Evolutionary conservation across 164 flowering plant species (phyloP).

Genomic region (Annona cherimola): DNA sequence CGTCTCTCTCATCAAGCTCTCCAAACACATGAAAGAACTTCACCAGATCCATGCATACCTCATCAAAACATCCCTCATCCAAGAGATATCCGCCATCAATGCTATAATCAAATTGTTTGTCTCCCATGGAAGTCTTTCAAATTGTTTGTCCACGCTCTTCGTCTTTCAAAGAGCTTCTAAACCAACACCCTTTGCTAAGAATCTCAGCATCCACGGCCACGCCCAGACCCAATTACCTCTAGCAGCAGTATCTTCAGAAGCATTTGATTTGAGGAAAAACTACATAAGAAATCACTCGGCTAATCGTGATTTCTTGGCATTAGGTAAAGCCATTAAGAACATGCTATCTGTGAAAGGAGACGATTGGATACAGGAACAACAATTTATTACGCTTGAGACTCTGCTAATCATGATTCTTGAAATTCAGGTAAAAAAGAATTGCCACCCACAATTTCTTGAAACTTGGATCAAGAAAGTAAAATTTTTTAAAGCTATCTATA

Average conservation of each 20-base stretch:
- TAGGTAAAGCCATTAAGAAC: too few species aligned
- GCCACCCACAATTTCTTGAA: too few species aligned
- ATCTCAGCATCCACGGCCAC: constrained; percentile 11
- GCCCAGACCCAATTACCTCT: constrained; percentile 3
- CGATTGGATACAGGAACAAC: too few species aligned
- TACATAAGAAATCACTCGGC: too few species aligned
- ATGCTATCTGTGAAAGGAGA: too few species aligned
- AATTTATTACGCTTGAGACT: too few species aligned
- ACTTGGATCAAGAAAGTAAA: too few species aligned
- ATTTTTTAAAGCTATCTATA: too few species aligned
- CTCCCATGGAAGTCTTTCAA: constrained; percentile 2
- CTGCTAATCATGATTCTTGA: too few species aligned
- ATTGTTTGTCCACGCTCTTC: not conserved
- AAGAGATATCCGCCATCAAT: constrained; percentile 12
- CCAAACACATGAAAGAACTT: constrained; percentile 2
- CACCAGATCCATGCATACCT: constrained; percentile 3
- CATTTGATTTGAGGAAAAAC: too few species aligned
- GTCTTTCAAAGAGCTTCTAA: constrained; percentile 1
- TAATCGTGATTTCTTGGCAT: too few species aligned
- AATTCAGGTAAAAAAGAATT: too few species aligned
- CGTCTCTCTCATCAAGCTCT: not conserved
- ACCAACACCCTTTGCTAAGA: constrained; percentile 6
- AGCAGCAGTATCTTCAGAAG: not conserved
- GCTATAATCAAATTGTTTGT: constrained; percentile 16
- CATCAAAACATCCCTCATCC: constrained; percentile 3